These are phyloP conservation scores for Metschnikowia gruessii DNA, from an alignment of 805 yeast species.

Conservation along the genomic window DNA sequence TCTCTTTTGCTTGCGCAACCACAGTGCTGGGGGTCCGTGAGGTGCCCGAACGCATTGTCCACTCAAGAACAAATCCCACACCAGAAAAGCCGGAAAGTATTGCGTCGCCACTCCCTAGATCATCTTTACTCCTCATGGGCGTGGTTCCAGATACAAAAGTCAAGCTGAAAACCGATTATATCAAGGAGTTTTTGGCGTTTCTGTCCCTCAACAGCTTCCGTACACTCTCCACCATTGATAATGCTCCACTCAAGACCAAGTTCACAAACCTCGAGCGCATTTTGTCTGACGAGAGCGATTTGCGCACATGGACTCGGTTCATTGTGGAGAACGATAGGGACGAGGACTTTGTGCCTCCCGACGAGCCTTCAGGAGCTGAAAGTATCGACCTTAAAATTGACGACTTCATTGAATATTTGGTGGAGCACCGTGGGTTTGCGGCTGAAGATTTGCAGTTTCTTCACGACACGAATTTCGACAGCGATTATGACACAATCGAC, in stretches of 20 bases:
- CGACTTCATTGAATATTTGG: constrained; percentile 32
- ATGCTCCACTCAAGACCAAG: constrained; percentile 22
- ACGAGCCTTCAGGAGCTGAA: constrained; percentile 9
- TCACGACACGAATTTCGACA: constrained; percentile 27
- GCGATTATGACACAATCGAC: constrained; percentile 40
- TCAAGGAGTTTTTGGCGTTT: constrained; percentile 24
- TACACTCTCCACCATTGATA: constrained; percentile 9
- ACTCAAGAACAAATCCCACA: constrained; percentile 6
- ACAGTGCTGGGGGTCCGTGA: constrained; percentile 14
- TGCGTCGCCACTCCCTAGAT: not conserved
- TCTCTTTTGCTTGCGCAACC: constrained; percentile 9
- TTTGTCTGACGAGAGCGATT: constrained; percentile 23
- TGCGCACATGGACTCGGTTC: constrained; percentile 27
- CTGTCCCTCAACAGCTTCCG: constrained; percentile 13
- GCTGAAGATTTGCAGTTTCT: constrained; percentile 29
- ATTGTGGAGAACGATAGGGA: constrained; percentile 21
- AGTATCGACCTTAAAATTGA: constrained; percentile 24
- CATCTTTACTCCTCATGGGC: constrained; percentile 9
- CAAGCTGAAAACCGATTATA: constrained; percentile 24
- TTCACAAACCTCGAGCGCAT: constrained; percentile 30
- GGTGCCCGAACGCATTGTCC: constrained; percentile 14
- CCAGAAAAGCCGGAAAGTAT: not conserved
- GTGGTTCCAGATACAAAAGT: constrained; percentile 11
- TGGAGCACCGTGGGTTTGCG: constrained; percentile 27
- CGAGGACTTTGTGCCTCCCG: constrained; percentile 10